Percentiles rank a stretch among this genome's conserved stretches.
Conservation (phyloP, 441 rosid species). For the Bruguiera hainesii region DNA sequence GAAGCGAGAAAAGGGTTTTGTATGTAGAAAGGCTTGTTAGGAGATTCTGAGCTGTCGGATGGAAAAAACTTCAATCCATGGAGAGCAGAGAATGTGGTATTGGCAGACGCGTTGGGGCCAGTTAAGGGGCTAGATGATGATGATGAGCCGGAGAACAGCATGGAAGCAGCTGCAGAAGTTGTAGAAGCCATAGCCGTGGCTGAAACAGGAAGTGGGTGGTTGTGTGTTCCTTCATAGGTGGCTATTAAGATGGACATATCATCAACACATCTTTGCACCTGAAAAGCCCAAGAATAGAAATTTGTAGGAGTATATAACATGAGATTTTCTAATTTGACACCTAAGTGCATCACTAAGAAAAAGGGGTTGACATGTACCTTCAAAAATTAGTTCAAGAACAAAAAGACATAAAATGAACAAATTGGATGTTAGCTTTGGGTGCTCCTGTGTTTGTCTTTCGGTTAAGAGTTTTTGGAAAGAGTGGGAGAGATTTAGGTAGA, state of each 20-base stretch:
- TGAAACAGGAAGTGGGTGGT: slow-evolving; percentile 77
- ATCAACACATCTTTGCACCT: slow-evolving; percentile 89
- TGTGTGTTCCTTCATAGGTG: slow-evolving; percentile 93
- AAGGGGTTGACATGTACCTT: too few species aligned
- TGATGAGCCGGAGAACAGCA: slow-evolving; percentile 67
- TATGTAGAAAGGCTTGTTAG: slow-evolving; percentile 32
- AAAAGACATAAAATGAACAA: too few species aligned
- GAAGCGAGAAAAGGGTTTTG: slow-evolving; percentile 45
- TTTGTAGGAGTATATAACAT: not conserved
- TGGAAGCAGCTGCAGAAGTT: slow-evolving; percentile 85
- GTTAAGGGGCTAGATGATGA: slow-evolving; percentile 23
- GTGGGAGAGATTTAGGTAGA: too few species aligned
- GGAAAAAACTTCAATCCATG: slow-evolving; percentile 56
- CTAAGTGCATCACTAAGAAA: too few species aligned
- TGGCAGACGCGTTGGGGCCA: slow-evolving; percentile 8
- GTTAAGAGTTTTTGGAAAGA: too few species aligned
- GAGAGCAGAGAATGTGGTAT: slow-evolving; percentile 34
- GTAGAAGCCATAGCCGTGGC: slow-evolving; percentile 96
- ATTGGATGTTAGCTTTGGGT: too few species aligned
- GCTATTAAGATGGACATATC: slow-evolving; percentile 80
- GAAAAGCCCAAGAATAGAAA: not conserved
- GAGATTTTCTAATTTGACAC: too few species aligned
- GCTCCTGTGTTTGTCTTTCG: too few species aligned
- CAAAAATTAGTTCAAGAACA: too few species aligned
- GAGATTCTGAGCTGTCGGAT: slow-evolving; percentile 43